phyloP scores from a whole-genome alignment of 2,329 filamentous ascomycete species.

The Colletotrichum australisinense region DNA sequence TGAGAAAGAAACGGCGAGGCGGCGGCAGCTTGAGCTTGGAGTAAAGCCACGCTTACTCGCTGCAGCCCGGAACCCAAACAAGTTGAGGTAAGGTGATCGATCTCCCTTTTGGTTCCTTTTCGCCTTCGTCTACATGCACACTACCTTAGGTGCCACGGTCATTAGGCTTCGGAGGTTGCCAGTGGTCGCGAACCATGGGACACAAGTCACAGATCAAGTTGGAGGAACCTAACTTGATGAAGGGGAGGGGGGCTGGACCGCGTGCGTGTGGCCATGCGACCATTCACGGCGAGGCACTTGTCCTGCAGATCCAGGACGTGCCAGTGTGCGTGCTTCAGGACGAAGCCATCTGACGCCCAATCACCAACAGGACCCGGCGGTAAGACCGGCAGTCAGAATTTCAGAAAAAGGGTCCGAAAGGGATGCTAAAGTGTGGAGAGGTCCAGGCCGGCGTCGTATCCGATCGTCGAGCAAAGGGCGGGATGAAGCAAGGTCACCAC shows the following conservation, averaged over 20 bases:
- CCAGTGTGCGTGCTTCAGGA: conserved; percentile 21
- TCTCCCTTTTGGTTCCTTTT: conserved; percentile 12
- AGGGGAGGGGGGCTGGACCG: conserved; percentile 4
- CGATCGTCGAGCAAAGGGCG: not conserved
- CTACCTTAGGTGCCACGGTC: not conserved
- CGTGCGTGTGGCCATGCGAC: conserved; percentile 14
- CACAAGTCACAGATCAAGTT: not conserved
- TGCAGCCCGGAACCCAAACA: conserved; percentile 8
- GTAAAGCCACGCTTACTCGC: conserved; percentile 5
- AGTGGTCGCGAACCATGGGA: not conserved
- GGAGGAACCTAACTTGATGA: not conserved
- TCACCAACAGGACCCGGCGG: conserved; percentile 17
- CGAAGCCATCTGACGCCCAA: conserved; percentile 25
- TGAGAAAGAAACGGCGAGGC: conserved; percentile 6
- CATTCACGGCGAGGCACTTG: conserved; percentile 27
- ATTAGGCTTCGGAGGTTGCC: not conserved
- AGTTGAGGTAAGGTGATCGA: not conserved
- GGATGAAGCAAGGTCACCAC: not conserved
- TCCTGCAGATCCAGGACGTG: conserved; percentile 26
- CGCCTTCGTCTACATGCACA: not conserved
- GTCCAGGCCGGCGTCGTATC: not conserved
- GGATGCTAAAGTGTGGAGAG: not conserved
- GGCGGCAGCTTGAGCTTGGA: not conserved
- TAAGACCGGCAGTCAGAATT: conserved; percentile 13
- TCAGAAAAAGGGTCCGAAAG: not conserved